phyloP scores from a whole-genome alignment of 164 flowering plant genomes.

The Buxus sempervirens region DNA sequence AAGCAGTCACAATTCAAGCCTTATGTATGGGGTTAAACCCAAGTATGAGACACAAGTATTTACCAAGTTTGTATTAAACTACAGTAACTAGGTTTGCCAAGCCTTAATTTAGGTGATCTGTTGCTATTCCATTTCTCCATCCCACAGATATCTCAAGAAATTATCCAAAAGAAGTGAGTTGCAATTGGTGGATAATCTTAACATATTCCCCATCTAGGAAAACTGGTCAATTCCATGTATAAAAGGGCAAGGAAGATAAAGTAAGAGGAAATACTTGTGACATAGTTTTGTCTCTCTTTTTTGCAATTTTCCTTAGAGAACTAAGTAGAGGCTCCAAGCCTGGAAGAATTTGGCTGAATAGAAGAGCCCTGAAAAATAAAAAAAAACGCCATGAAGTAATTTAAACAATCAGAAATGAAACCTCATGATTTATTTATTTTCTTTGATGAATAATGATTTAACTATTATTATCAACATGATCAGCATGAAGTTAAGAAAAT shows the following conservation, averaged over 20 bases:
- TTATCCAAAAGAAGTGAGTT: too few relatives aligned
- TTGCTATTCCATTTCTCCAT: too few relatives aligned
- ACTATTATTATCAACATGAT: background rate
- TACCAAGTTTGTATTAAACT: too few relatives aligned
- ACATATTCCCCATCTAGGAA: background rate
- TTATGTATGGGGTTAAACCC: too few relatives aligned
- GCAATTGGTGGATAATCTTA: too few relatives aligned
- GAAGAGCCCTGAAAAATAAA: slow-evolving; percentile 42
- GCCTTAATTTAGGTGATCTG: too few relatives aligned
- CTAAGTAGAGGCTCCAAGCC: slow-evolving; percentile 64
- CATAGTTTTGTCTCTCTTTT: slow-evolving; percentile 59
- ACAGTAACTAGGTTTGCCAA: too few relatives aligned
- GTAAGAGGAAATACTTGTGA: slow-evolving; percentile 53
- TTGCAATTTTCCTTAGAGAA: slow-evolving; percentile 51
- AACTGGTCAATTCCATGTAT: background rate
- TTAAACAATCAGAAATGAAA: background rate
- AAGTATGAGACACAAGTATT: too few relatives aligned
- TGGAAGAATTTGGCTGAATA: slow-evolving; percentile 82
- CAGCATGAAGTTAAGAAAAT: background rate
- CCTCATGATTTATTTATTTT: background rate
- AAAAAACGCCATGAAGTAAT: background rate
- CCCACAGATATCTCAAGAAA: too few relatives aligned
- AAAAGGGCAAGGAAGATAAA: slow-evolving; percentile 3
- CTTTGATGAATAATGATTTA: background rate
- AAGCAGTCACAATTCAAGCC: too few relatives aligned